A percentile compares a stretch with the other conserved stretches of the same genome.
Conservation (phyloP, 179 eudicot genomes). For the Beta lomatogona region DNA sequence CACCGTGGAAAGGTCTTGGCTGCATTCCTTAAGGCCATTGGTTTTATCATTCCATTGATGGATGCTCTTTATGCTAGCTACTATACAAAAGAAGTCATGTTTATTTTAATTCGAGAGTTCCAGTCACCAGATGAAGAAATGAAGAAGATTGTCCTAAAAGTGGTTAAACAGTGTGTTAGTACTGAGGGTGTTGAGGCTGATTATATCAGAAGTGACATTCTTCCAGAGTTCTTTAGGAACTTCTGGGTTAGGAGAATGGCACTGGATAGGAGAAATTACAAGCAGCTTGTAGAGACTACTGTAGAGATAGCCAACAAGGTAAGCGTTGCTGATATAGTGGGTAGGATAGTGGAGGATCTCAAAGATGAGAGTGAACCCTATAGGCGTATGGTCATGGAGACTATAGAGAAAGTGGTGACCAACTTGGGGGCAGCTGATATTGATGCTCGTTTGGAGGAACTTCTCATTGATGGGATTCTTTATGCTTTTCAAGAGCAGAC, state of each 20-base stretch:
- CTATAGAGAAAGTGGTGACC: conserved; percentile 87
- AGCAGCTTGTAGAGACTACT: conserved; percentile 90
- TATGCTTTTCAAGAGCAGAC: conserved; percentile 97
- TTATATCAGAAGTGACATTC: conserved; percentile 78
- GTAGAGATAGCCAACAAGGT: conserved; percentile 95
- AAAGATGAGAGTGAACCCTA: conserved; percentile 99
- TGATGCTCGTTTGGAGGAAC: conserved; percentile 91
- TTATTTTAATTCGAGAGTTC: conserved; percentile 83
- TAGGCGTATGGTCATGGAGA: conserved; percentile 96
- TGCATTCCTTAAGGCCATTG: conserved; percentile 92
- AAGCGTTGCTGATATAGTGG: conserved; percentile 93
- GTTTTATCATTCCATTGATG: conserved; percentile 92
- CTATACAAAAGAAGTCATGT: conserved; percentile 93
- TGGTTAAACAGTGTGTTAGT: conserved; percentile 95
- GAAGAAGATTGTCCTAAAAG: conserved; percentile 93
- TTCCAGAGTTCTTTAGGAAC: conserved; percentile 82
- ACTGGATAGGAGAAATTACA: conserved; percentile 83
- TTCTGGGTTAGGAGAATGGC: conserved; percentile 99
- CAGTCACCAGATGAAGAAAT: conserved; percentile 98
- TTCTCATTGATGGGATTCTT: conserved; percentile 86
- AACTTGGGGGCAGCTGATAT: conserved; percentile 92
- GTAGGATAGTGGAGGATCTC: conserved; percentile 83
- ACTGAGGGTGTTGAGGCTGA: conserved; percentile 95
- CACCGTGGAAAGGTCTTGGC: conserved; percentile 98
- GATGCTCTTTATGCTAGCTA: conserved; percentile 95